Percentiles rank a stretch among this genome's conserved stretches.
phyloP scores from a whole-genome alignment of 805 yeast genomes.

The Myxozyma nipponensis region DNA sequence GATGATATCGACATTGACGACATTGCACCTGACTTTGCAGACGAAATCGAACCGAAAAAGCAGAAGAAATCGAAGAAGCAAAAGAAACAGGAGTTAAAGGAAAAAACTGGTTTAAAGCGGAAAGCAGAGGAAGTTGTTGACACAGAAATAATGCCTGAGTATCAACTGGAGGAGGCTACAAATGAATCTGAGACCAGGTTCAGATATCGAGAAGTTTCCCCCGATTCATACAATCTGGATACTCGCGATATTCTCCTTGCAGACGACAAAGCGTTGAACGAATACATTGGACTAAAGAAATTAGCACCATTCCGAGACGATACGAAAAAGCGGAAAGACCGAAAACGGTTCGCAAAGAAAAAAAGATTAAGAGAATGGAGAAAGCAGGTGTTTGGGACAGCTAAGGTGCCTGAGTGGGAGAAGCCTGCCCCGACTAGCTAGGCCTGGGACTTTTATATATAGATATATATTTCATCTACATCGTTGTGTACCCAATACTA shows the following conservation, averaged over 20 bases:
- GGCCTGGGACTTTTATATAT: too few species aligned
- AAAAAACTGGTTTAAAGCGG: conserved; percentile 50
- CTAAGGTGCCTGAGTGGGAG: conserved; percentile 40
- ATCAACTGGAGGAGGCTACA: conserved; percentile 44
- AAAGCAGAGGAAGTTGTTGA: conserved; percentile 77
- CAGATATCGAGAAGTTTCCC: conserved; percentile 90
- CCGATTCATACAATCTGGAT: conserved; percentile 83
- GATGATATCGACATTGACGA: conserved; percentile 53
- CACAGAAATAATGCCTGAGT: conserved; percentile 57
- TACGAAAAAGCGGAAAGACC: conserved; percentile 70
- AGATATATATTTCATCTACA: too few species aligned
- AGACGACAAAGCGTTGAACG: conserved; percentile 79
- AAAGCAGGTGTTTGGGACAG: conserved; percentile 66
- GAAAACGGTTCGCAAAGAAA: conserved; percentile 76
- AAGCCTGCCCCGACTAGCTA: too few species aligned
- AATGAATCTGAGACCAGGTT: conserved; percentile 41
- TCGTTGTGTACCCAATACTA: too few species aligned
- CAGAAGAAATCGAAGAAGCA: conserved; percentile 18
- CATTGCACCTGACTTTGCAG: conserved; percentile 44
- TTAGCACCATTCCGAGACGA: conserved; percentile 87
- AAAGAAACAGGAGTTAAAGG: conserved; percentile 31
- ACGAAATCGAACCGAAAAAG: conserved; percentile 30
- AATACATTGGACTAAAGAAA: conserved; percentile 81
- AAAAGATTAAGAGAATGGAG: conserved; percentile 87
- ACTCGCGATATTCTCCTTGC: conserved; percentile 86